phyloP scores from a whole-genome alignment of 1,139 yeast genomes.

The Kazachstania sp. region DNA sequence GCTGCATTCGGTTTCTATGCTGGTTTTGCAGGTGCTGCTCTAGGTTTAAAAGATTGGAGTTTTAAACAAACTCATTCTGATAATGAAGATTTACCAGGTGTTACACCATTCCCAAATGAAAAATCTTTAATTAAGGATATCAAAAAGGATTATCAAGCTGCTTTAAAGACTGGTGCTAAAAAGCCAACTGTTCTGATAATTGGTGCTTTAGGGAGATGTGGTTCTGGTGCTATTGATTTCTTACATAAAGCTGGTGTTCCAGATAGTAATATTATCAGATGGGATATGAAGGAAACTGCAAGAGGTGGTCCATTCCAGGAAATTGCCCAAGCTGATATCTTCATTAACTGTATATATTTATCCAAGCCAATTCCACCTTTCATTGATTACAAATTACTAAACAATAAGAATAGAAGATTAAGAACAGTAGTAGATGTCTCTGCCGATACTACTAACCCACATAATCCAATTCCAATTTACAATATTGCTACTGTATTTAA shows the following conservation, averaged over 20 bases:
- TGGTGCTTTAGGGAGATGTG: conserved; percentile 98
- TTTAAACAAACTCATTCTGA: conserved; percentile 67
- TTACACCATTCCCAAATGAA: conserved; percentile 79
- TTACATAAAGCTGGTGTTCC: conserved; percentile 82
- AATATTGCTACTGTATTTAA: conserved; percentile 80
- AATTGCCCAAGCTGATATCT: conserved; percentile 77
- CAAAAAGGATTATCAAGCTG: conserved; percentile 49
- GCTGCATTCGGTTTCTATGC: conserved; percentile 99
- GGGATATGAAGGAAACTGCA: conserved; percentile 97
- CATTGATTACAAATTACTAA: conserved; percentile 59
- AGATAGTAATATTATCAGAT: conserved; percentile 69
- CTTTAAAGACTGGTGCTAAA: conserved; percentile 52
- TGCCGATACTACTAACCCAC: conserved; percentile 97
- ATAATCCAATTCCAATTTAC: conserved; percentile 94
- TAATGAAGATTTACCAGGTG: conserved; percentile 64
- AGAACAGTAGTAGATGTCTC: conserved; percentile 94
- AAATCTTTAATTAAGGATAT: conserved; percentile 62
- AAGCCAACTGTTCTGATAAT: conserved; percentile 77
- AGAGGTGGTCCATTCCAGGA: conserved; percentile 96
- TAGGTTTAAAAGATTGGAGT: conserved; percentile 92
- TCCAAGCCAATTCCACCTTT: conserved; percentile 93
- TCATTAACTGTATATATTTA: conserved; percentile 90
- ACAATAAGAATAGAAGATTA: conserved; percentile 56
- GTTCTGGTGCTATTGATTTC: conserved; percentile 91
- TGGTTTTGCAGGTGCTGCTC: conserved; percentile 98